These are phyloP conservation scores for Crithidia fasciculata DNA, from an alignment of 208 protist species.

Conservation along the genomic window DNA sequence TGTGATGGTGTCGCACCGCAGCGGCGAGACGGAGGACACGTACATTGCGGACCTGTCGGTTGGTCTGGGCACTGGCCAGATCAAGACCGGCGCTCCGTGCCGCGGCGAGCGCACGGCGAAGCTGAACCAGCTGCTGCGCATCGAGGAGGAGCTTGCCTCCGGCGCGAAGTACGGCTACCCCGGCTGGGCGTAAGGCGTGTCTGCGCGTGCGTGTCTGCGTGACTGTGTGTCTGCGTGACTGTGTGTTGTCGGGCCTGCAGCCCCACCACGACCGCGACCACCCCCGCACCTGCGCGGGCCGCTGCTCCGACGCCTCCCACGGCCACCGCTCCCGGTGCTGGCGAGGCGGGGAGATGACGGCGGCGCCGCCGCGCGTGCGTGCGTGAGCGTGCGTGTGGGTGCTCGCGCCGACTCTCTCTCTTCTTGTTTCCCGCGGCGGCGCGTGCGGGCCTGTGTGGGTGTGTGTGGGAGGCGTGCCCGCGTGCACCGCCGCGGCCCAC, in stretches of 20 bases:
- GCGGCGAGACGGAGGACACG: slow-evolving; percentile 98
- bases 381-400: slow-evolving; percentile 44
- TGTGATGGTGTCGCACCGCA: slow-evolving; percentile 96
- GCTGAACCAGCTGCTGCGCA: slow-evolving; percentile 99
- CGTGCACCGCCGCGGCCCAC: too few relatives aligned
- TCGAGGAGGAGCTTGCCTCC: slow-evolving; percentile 95
- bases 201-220: neutral
- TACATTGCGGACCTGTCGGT: slow-evolving; percentile 99
- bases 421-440: too few relatives aligned
- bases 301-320: too few relatives aligned
- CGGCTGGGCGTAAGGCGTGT: slow-evolving; percentile 54
- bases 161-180: slow-evolving; percentile 79
- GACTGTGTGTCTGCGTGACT: too few relatives aligned
- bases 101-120: slow-evolving; percentile 98
- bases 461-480: too few relatives aligned
- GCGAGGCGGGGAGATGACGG: slow-evolving; percentile 97
- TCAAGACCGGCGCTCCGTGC: slow-evolving; percentile 99
- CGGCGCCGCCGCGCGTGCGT: slow-evolving; percentile 82
- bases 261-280: too few relatives aligned
- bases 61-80: slow-evolving; percentile 95
- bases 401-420: too few relatives aligned
- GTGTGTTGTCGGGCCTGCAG: too few relatives aligned
- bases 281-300: too few relatives aligned
- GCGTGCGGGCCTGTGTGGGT: too few relatives aligned
- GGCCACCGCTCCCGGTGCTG: too few relatives aligned